Base-by-base conservation (phyloP, 83 land plant genomes). In the Picea abies region DNA sequence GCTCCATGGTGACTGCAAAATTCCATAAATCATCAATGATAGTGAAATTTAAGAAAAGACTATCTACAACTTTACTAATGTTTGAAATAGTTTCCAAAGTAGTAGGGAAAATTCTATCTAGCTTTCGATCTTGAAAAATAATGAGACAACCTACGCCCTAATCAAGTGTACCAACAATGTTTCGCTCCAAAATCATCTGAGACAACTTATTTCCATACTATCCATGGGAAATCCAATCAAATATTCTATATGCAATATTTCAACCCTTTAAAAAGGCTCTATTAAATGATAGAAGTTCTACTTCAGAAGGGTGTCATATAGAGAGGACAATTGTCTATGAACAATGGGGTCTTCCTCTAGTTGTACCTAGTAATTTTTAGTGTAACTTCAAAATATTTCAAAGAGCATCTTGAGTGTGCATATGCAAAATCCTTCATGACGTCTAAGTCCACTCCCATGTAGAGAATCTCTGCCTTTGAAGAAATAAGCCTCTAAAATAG, bases 211-310 rank as follows among this genome's bases (percentile, higher is more conserved):
- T 84, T 85, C 91, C 23, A 87, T 94, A 67, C 90, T 91, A 75
- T 92, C 94, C 25, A 85, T 79, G 1, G 95, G 91, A 80, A 96
- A 83, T 62, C 96, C 97, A 64, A 96, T 96, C 78, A 96, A 88
- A 71, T 92, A 90, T 20, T 96, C 92, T 67, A 96, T 88, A 76
- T 96, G 98, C 11, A 87, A 80, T 64, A 96, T 96, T 86, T 94
- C 97, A 44, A 96, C 98, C 76, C 90, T 89, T 15, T 95, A 94
- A 71, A 85, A 96, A 7, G 98, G 98, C 81, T 96, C 98, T 39
- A 92, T 94, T 79, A 96, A 72, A 80, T 93, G 87, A 85, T 96
- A 96, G 5, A 96, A 89, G 71, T 96, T 96, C 85, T 96, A 96
- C 89, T 89, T 90, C 60, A 89, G 87, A 71, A 89, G 82, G 29